These are phyloP conservation scores for Boletus mariae DNA, from an alignment of 1,284 basidiomycete genomes.

Conservation along the genomic window DNA sequence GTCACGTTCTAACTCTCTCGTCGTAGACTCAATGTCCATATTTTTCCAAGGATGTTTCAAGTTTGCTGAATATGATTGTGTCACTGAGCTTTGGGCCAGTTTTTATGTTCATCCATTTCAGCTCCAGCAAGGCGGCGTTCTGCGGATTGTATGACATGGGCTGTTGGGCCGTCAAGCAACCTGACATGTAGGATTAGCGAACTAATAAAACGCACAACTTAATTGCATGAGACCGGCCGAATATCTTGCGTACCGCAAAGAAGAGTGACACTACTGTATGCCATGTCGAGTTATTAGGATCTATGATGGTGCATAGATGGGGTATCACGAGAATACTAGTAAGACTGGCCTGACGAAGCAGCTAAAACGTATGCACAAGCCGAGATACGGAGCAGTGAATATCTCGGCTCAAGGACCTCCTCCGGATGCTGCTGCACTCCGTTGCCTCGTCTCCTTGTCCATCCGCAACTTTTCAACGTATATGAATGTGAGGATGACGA, in stretches of 20 bases:
- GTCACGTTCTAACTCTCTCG: background rate
- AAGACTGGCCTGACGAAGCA: background rate
- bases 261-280: too few relatives aligned
- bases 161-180: too few relatives aligned
- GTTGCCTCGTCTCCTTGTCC: conserved; percentile 20
- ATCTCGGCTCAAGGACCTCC: conserved; percentile 11
- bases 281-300: background rate
- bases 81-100: too few relatives aligned
- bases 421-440: conserved; percentile 10
- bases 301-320: background rate
- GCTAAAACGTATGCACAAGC: background rate
- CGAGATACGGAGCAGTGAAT: background rate
- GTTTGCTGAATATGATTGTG: too few relatives aligned
- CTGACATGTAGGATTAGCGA: too few relatives aligned
- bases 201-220: too few relatives aligned
- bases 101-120: too few relatives aligned
- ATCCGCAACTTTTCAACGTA: conserved; percentile 36
- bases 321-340: background rate
- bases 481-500: conserved; percentile 40
- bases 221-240: too few relatives aligned
- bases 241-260: too few relatives aligned
- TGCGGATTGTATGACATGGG: too few relatives aligned
- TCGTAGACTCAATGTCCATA: background rate
- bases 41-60: too few relatives aligned
- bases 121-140: too few relatives aligned